These are phyloP conservation scores for Phytophthora chlamydospora DNA, from an alignment of 352 stramenopile species.

Conservation along the genomic window DNA sequence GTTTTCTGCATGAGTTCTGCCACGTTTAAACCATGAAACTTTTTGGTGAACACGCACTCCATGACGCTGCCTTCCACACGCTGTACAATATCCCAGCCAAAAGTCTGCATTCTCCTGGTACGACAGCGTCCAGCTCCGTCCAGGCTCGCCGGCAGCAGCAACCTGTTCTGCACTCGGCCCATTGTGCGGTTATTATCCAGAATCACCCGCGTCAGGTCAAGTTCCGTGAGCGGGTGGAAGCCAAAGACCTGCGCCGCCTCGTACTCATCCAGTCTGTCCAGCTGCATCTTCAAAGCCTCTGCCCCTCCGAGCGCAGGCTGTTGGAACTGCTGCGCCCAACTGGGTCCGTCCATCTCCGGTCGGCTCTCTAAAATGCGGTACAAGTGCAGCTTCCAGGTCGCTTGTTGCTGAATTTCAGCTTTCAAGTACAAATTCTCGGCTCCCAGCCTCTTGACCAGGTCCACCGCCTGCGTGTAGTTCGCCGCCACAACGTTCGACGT, in stretches of 20 bases:
- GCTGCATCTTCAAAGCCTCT: slow-evolving; percentile 31
- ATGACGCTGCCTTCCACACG: slow-evolving; percentile 42
- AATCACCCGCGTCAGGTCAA: slow-evolving; percentile 43
- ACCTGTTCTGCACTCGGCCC: slow-evolving; percentile 34
- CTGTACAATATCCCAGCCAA: slow-evolving; percentile 51
- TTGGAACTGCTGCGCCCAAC: slow-evolving; percentile 32
- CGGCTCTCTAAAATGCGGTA: slow-evolving; percentile 43
- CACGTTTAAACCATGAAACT: slow-evolving; percentile 39
- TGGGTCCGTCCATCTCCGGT: slow-evolving; percentile 19
- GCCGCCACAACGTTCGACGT: slow-evolving; percentile 3
- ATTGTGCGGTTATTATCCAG: slow-evolving; percentile 43
- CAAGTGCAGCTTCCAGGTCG: slow-evolving; percentile 48
- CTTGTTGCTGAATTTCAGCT: slow-evolving; percentile 45
- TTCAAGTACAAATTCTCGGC: slow-evolving; percentile 57
- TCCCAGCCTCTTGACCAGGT: slow-evolving; percentile 41
- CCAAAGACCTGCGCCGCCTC: slow-evolving; percentile 47
- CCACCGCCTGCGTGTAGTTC: slow-evolving; percentile 33
- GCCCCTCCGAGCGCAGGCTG: slow-evolving; percentile 19
- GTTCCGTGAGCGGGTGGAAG: slow-evolving; percentile 42
- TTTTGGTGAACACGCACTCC: slow-evolving; percentile 55
- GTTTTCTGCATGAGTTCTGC: slow-evolving; percentile 44
- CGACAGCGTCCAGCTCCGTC: slow-evolving; percentile 1
- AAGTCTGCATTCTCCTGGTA: slow-evolving; percentile 30
- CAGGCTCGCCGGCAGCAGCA: slow-evolving; percentile 28
- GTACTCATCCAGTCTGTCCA: slow-evolving; percentile 36